Percentiles rank a stretch among this genome's conserved stretches.
Evolutionary conservation across 345 rosid species (phyloP).

Genomic region (Hevea brasiliensis): DNA sequence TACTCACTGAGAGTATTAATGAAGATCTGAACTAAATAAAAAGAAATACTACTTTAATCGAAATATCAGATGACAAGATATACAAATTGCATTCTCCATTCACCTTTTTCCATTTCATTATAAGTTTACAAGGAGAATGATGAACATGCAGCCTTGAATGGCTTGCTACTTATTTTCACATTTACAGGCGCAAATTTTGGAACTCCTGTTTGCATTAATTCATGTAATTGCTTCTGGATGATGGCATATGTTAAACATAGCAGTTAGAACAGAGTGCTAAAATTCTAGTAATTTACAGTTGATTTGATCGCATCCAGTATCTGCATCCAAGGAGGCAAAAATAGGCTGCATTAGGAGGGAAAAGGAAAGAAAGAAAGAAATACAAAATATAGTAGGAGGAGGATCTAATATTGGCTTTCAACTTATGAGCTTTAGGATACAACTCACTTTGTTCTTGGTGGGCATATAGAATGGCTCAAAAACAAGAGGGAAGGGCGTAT

Average conservation of each 20-base stretch:
- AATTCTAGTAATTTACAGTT: constrained; percentile 61
- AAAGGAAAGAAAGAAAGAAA: no score
- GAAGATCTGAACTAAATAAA: no score
- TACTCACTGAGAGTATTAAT: no score
- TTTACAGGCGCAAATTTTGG: background rate
- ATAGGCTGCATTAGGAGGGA: background rate
- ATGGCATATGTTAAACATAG: background rate
- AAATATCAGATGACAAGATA: background rate
- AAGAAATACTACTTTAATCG: no score
- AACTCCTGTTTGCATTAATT: background rate
- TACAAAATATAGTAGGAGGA: no score
- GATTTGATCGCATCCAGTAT: constrained; percentile 78
- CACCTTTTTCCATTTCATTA: background rate
- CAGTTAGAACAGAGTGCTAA: background rate
- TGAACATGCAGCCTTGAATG: background rate
- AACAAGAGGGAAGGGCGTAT: constrained; percentile 90
- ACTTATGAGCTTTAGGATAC: background rate
- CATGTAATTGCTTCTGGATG: background rate
- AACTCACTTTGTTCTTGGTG: constrained; percentile 69
- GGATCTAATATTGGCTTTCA: background rate
- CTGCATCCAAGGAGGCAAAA: constrained; percentile 40
- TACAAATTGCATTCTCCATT: background rate
- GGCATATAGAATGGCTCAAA: constrained; percentile 92
- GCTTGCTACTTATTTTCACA: background rate
- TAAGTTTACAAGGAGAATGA: background rate